Percentiles rank a stretch among this genome's conserved stretches.
These are phyloP conservation scores for Gentiana dahurica DNA, from an alignment of 257 asterid species.

Conservation along the genomic window DNA sequence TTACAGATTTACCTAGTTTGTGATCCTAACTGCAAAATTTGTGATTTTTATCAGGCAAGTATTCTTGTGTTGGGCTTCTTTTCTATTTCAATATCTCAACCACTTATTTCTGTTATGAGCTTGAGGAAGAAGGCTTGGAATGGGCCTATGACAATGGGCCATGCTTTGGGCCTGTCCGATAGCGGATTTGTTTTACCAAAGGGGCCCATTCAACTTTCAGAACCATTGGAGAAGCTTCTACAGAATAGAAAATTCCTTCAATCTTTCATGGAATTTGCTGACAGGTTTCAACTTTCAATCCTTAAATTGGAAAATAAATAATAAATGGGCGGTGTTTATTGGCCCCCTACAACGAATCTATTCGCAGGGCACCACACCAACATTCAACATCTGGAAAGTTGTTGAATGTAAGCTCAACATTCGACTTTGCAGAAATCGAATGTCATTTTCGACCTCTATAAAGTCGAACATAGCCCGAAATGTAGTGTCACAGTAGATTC, in stretches of 20 bases:
- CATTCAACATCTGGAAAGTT: neutral
- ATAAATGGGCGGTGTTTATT: too few relatives aligned
- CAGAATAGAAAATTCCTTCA: slow-evolving; percentile 50
- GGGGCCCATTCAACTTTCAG: slow-evolving; percentile 11
- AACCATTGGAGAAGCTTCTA: slow-evolving; percentile 72
- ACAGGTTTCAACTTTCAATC: slow-evolving; percentile 30
- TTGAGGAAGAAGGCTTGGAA: slow-evolving; percentile 36
- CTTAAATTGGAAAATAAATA: too few relatives aligned
- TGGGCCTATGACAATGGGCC: slow-evolving; percentile 53
- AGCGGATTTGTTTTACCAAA: slow-evolving; percentile 21
- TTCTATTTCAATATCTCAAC: slow-evolving; percentile 63
- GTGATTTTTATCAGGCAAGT: slow-evolving; percentile 43
- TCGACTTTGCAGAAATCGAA: too few relatives aligned
- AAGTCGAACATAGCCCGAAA: too few relatives aligned
- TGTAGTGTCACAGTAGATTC: too few relatives aligned
- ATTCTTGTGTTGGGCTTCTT: slow-evolving; percentile 63
- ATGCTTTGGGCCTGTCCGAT: slow-evolving; percentile 59
- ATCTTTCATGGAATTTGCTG: slow-evolving; percentile 74
- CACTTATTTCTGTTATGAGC: slow-evolving; percentile 65
- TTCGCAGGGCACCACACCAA: too few relatives aligned
- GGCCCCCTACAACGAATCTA: too few relatives aligned
- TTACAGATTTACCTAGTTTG: neutral
- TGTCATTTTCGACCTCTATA: too few relatives aligned
- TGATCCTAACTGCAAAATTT: slow-evolving; percentile 1
- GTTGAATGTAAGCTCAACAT: neutral